phyloP scores from a whole-genome alignment of 2,329 filamentous ascomycete genomes.

The Stachybotrys echinatus region DNA sequence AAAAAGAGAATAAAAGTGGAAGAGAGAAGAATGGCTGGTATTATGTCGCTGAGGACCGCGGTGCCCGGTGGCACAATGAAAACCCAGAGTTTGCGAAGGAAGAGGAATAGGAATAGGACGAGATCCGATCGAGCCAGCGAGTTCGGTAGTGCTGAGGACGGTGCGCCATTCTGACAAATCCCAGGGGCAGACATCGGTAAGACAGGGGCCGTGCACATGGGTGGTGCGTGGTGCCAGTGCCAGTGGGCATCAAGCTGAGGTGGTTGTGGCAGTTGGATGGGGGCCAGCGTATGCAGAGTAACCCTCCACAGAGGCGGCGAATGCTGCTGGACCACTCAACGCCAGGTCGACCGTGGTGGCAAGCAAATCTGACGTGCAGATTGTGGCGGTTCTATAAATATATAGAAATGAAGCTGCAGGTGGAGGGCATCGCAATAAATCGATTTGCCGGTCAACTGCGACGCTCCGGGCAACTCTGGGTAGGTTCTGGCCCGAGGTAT shows the following conservation, averaged over 20 bases:
- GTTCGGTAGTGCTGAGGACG: not conserved
- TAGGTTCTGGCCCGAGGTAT: not conserved
- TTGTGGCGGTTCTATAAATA: not conserved
- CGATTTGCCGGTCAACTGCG: not conserved
- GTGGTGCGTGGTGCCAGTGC: no score
- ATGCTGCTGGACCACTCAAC: not conserved
- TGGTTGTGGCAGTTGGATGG: not conserved
- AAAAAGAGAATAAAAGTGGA: no score
- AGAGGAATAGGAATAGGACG: not conserved
- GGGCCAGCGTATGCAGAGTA: not conserved
- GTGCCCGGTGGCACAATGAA: no score
- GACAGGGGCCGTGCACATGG: no score
- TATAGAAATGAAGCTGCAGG: no score
- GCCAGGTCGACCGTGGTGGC: not conserved
- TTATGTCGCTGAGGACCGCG: no score
- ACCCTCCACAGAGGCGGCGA: not conserved
- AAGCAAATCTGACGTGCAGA: not conserved
- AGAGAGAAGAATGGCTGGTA: no score
- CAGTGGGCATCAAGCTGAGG: constrained; percentile 1
- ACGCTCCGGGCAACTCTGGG: not conserved
- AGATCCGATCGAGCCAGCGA: not conserved
- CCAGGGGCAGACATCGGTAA: not conserved
- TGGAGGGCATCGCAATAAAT: not conserved
- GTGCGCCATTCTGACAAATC: not conserved
- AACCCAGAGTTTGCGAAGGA: not conserved